phyloP scores from a whole-genome alignment of 2,329 filamentous ascomycete species.

The Aureobasidium sp. region DNA sequence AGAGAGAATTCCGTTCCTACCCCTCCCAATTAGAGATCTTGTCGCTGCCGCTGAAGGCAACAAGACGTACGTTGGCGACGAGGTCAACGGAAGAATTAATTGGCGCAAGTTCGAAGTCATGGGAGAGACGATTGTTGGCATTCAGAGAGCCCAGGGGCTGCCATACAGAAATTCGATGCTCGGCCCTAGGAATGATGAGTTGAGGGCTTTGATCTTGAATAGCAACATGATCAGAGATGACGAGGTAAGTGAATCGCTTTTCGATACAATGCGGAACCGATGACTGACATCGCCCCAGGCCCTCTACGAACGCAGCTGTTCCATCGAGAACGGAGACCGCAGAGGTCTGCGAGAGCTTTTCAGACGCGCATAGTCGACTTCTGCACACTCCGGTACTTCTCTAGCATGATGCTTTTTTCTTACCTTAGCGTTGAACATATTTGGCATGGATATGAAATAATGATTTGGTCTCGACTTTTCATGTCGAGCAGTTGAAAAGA shows the following conservation, averaged over 20 bases:
- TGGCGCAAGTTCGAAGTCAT: slow-evolving; percentile 98
- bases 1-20: slow-evolving; percentile 88
- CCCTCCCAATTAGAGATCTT: slow-evolving; percentile 79
- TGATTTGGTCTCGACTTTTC: slow-evolving; percentile 5
- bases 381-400: neutral
- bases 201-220: slow-evolving; percentile 70
- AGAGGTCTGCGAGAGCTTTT: slow-evolving; percentile 17
- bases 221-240: slow-evolving; percentile 77
- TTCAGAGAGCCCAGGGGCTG: slow-evolving; percentile 84
- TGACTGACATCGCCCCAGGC: slow-evolving; percentile 12
- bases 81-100: slow-evolving; percentile 58
- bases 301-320: slow-evolving; percentile 17
- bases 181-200: slow-evolving; percentile 55
- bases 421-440: neutral
- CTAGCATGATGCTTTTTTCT: neutral
- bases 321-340: slow-evolving; percentile 13
- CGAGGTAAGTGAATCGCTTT: slow-evolving; percentile 57
- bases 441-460: slow-evolving; percentile 10
- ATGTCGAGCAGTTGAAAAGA: neutral
- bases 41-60: slow-evolving; percentile 91
- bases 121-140: slow-evolving; percentile 80
- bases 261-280: neutral
- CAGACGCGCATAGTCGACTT: slow-evolving; percentile 8
- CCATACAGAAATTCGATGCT: slow-evolving; percentile 49
- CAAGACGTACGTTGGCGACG: slow-evolving; percentile 69